phyloP scores from a whole-genome alignment of 192 early-diverging fungal species.

The Coemansia pectinata region DNA sequence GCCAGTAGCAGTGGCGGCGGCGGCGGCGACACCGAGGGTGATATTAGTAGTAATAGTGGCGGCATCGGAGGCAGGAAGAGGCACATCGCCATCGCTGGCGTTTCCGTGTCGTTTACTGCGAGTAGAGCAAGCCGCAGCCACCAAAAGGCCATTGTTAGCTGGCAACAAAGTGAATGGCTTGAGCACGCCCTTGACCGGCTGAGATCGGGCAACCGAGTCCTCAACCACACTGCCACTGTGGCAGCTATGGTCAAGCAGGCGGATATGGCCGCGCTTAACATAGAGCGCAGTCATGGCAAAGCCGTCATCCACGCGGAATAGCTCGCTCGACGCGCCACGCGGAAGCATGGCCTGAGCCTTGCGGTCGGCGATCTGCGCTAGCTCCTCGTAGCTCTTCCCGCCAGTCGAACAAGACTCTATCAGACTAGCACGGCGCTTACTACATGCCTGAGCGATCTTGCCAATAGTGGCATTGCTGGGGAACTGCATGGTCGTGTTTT shows the following conservation, averaged over 20 bases:
- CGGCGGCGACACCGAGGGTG: not conserved
- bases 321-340: slow-evolving; percentile 45
- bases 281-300: slow-evolving; percentile 53
- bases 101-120: slow-evolving; percentile 14
- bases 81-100: slow-evolving; percentile 4
- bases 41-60: not conserved
- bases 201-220: not conserved
- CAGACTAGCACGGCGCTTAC: slow-evolving; percentile 17
- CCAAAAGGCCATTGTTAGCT: slow-evolving; percentile 10
- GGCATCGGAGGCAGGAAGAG: not conserved
- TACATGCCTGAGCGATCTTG: slow-evolving; percentile 45
- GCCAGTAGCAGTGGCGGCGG: slow-evolving; percentile 1
- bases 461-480: slow-evolving; percentile 49
- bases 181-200: slow-evolving; percentile 40
- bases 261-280: slow-evolving; percentile 50
- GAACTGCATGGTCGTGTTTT: slow-evolving; percentile 45
- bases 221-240: not conserved
- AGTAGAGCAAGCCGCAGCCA: slow-evolving; percentile 1
- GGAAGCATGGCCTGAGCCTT: slow-evolving; percentile 44
- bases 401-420: slow-evolving; percentile 1
- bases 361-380: slow-evolving; percentile 29
- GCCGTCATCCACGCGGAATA: slow-evolving; percentile 24
- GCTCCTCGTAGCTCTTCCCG: slow-evolving; percentile 17
- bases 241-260: slow-evolving; percentile 22
- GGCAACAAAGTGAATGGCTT: slow-evolving; percentile 52